phyloP scores from a whole-genome alignment of 192 early-diverging fungal species.

The Backusella westeae region DNA sequence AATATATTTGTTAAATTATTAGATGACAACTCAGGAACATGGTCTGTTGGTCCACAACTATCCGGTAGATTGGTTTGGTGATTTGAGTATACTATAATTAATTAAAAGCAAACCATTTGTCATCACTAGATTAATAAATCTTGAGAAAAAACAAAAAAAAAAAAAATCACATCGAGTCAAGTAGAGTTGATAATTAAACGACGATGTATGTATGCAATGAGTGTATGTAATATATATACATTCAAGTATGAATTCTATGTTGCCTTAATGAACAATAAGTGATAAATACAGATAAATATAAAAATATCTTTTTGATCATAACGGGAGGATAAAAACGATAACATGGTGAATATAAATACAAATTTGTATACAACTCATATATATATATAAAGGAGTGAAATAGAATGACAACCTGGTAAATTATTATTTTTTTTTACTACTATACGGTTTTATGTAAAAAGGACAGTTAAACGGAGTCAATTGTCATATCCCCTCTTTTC shows the following conservation, averaged over 20 bases:
- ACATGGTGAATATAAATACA: neutral
- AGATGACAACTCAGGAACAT: slow-evolving; percentile 20
- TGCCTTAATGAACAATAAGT: neutral
- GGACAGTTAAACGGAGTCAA: no score
- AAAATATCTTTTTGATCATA: neutral
- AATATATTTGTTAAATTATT: slow-evolving; percentile 26
- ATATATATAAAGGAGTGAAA: no score
- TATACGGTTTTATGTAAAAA: no score
- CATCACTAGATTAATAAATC: neutral
- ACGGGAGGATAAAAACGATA: neutral
- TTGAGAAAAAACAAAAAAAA: neutral
- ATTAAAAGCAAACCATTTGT: neutral
- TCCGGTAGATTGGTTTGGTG: slow-evolving; percentile 13
- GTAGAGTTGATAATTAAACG: neutral
- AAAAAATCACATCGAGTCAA: neutral
- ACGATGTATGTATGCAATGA: neutral
- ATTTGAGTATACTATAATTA: neutral
- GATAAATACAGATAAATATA: neutral
- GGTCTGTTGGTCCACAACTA: slow-evolving; percentile 22
- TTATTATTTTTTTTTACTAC: no score
- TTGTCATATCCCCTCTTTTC: no score
- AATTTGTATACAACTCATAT: neutral
- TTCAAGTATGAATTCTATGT: neutral
- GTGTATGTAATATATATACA: neutral
- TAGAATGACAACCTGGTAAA: no score